Base-by-base conservation (phyloP, 805 yeast species). In the Wickerhamomyces bisporus region DNA sequence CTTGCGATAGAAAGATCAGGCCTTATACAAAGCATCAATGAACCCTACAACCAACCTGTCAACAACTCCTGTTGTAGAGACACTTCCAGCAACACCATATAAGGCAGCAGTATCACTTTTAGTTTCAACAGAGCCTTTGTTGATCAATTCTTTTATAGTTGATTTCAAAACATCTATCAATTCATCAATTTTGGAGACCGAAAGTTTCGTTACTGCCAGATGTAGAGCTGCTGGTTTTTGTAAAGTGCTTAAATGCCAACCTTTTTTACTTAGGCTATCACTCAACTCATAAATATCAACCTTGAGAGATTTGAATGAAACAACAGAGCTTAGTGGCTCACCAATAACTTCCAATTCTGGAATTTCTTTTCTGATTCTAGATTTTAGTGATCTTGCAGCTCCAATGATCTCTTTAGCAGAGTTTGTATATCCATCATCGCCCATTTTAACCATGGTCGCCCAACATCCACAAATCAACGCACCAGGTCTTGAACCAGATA, bases 401-500 rank as follows among this genome's bases (percentile, higher is more conserved):
- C 61, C 49, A 6, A 88, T 77, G 35, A 91, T 89, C 11, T 75
- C 78, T 39, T 58, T 61, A 45, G 95, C 81, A 2, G 81, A 71
- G 43, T 79, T 57, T 6, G 60, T 68, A 59, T 91, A 91, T 1
- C 98, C 98, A n/a, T 76, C 75, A 39, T 76, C 78, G 28, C 98
- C 98, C 39, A 89, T 70, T 45, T 73, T 71, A 32, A 91, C 64
- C 72, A 91, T 64, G 0, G 97, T 88, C 1, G 96, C 94, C 97
- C 98, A 93, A 60, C 98, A 89, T 0, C 97, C 98, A n/a, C 84
- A 98, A 71, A 88, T 84, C 26, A 91, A 67, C 0, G 98, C 97
- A 34, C 98, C 98, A 0, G 98, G 98, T 47, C 98, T 75, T 10
- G 96, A 86, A 2, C 98, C 98, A 0, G 98, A 97, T 35, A 93